These are phyloP conservation scores for Hyparrhenia diplandra DNA, from an alignment of 176 grass and related monocot species.

Conservation along the genomic window DNA sequence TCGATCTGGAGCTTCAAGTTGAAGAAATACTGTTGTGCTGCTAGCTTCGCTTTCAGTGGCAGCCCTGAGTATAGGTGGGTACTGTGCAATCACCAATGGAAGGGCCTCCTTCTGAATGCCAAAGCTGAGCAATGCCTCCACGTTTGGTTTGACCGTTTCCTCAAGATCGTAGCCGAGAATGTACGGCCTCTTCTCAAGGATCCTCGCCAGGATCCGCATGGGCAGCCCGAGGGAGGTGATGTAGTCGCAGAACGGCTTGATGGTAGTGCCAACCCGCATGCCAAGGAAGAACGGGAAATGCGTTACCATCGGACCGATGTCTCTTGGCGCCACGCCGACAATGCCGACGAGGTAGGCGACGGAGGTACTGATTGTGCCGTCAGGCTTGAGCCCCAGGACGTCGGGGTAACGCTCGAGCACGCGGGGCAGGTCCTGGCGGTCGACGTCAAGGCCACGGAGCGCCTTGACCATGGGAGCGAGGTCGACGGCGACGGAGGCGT, in stretches of 20 bases:
- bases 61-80: constrained; percentile 67
- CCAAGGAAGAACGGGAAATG: constrained; percentile 88
- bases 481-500: constrained; percentile 90
- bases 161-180: constrained; percentile 85
- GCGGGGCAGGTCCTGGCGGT: constrained; percentile 77
- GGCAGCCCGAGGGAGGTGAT: constrained; percentile 67
- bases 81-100: constrained; percentile 68
- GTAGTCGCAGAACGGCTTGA: constrained; percentile 90
- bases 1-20: constrained; percentile 83
- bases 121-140: constrained; percentile 66
- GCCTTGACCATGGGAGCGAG: constrained; percentile 68
- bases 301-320: constrained; percentile 94
- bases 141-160: constrained; percentile 80
- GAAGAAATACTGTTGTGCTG: constrained; percentile 83
- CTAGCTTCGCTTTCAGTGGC: constrained; percentile 84
- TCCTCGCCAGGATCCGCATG: constrained; percentile 71
- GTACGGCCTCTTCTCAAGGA: constrained; percentile 86
- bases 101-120: constrained; percentile 61
- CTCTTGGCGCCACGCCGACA: constrained; percentile 63
- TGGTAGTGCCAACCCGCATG: constrained; percentile 82
- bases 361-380: constrained; percentile 95
- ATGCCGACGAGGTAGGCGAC: constrained; percentile 84
- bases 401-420: constrained; percentile 80
- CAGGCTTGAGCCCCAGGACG: constrained; percentile 82
- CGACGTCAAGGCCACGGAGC: constrained; percentile 87